A percentile compares a stretch with the other conserved stretches of the same genome.
Conservation (phyloP, 768 basidiomycete species). For the Naematelia aurantialba region DNA sequence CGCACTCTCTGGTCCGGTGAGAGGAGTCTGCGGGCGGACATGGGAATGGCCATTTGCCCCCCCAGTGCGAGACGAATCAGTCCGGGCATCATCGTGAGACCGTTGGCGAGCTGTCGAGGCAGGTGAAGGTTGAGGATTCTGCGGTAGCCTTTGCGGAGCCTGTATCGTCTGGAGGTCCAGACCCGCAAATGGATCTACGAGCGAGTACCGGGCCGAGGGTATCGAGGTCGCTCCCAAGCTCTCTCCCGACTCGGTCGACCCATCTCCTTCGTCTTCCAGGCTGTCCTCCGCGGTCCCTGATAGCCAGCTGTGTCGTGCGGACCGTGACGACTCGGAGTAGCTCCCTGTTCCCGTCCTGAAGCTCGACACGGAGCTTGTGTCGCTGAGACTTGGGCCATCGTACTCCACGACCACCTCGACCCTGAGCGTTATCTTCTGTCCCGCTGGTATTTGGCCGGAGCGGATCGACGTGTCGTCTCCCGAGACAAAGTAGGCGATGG, state of each 20-base stretch:
- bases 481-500: constrained; percentile 78
- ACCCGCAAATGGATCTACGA: background rate
- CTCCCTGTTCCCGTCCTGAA: constrained; percentile 66
- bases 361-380: constrained; percentile 76
- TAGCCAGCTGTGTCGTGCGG: background rate
- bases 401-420: constrained; percentile 79
- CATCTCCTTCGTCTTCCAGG: background rate
- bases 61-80: too few relatives aligned
- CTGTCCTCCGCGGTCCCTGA: background rate
- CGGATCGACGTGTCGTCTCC: constrained; percentile 57
- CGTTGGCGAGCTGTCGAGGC: too few relatives aligned
- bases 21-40: background rate
- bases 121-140: background rate
- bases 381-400: constrained; percentile 85
- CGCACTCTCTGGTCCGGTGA: constrained; percentile 27
- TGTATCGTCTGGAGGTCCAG: background rate
- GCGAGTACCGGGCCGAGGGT: background rate
- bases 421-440: constrained; percentile 67
- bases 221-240: background rate
- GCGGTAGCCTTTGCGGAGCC: background rate
- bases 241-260: background rate
- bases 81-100: too few relatives aligned
- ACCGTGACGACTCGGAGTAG: too few relatives aligned
- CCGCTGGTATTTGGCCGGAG: constrained; percentile 57
- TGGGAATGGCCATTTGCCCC: background rate